Base-by-base conservation (phyloP, 164 flowering plant genomes). In the Liquidambar formosana region DNA sequence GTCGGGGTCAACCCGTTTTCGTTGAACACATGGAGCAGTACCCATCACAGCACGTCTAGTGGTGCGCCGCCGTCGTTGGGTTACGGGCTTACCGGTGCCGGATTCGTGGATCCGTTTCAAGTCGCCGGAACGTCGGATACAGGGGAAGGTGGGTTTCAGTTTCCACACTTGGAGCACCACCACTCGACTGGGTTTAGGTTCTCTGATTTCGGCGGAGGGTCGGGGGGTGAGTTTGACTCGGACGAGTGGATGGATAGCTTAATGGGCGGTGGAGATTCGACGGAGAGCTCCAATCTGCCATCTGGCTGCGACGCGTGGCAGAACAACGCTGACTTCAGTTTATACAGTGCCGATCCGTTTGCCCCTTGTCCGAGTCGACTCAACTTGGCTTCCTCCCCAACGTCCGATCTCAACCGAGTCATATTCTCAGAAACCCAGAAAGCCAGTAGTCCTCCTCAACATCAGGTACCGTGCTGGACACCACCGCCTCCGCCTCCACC, bases 191-290 rank as follows among this genome's bases (percentile, higher is more conserved):
- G 76, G 46, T 89, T 88, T 58, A 68, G 86, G 26, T 82, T 86
- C 59, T 67, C 85, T 0, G 92, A 87, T 69, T 77, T 84, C 44
- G 79, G 78, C 5, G 80, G 78, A 10, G 80, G 75, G 2, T 52
- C 74, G 0, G 82, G 70, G 5, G 84, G 74, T 13, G 96, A 87
- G 78, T 88, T 89, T 61, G 99, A 94, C 73, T 83, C 93, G 13
- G 92, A 91, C 54, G 97, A 94, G 74, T 94, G 99, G 99, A 88
- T 92, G 97, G 95, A 92, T 47, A 85, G 89, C 62, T 75, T 94
- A 25, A 89, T 89, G 69, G 83, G 87, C 27, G 88, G 84, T 46
- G 94, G 87, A 13, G 92, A 83, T 57, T 85, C 91, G 4, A 79
- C 92, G 22, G 89, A 78, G 67, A 82, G 88, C 72, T 83, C 94